These are phyloP conservation scores for Hygrocybe punicea DNA, from an alignment of 768 basidiomycete species.

Conservation along the genomic window DNA sequence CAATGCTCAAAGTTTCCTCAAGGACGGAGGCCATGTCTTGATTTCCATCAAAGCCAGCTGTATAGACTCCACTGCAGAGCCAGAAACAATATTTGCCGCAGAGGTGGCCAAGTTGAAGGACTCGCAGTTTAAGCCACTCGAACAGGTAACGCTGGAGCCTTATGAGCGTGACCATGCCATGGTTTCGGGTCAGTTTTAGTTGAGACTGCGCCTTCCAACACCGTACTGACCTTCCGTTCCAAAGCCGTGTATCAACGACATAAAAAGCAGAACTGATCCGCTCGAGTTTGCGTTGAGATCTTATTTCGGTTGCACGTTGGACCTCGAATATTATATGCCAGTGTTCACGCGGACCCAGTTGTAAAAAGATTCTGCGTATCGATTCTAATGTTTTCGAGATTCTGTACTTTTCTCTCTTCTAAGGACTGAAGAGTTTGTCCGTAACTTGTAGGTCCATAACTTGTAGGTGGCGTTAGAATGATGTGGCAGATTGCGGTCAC, in stretches of 20 bases:
- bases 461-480: background rate
- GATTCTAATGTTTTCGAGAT: too few species aligned
- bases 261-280: constrained; percentile 17
- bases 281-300: background rate
- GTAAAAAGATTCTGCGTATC: too few species aligned
- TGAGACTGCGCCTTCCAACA: background rate
- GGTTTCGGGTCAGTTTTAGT: constrained; percentile 62
- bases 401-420: too few species aligned
- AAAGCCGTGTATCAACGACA: constrained; percentile 30
- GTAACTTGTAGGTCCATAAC: too few species aligned
- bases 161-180: constrained; percentile 90
- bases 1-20: constrained; percentile 95
- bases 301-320: too few species aligned
- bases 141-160: constrained; percentile 93
- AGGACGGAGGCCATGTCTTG: constrained; percentile 86
- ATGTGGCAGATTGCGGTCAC: background rate
- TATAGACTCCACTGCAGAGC: constrained; percentile 92
- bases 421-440: too few species aligned
- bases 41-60: constrained; percentile 99
- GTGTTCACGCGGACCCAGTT: background rate
- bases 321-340: background rate
- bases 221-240: background rate
- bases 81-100: constrained; percentile 83
- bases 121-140: constrained; percentile 84
- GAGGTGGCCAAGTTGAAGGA: constrained; percentile 81